Base-by-base conservation (phyloP, 1,284 basidiomycete species). In the Takashimella tepidaria region DNA sequence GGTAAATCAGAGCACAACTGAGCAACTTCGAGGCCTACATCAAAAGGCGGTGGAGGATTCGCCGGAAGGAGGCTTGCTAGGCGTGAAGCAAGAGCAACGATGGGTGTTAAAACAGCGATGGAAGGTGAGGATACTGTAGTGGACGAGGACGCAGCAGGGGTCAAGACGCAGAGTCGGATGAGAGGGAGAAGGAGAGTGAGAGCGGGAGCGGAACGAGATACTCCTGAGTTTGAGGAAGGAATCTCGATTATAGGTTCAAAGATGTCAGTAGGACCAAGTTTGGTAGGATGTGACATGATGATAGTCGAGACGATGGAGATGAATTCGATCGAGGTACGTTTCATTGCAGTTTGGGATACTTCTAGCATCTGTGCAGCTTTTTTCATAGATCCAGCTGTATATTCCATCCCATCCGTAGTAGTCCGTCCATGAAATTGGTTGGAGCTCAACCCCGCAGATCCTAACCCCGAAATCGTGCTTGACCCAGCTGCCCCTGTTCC, bases 41-140 rank as follows among this genome's bases (percentile, higher is more conserved):
- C 70, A 41, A 74, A 63, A 0, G 70, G 64, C 1, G 72, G 70
- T 4, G 67, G 63, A 3, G 72, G 72, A 22, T 69, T 66, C 0
- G 68, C 61, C 12, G 64, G 54, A 21, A 74, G 57, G 3, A 66
- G 40, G 1, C 57, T 48, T 0, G 72, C 51, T 1, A 71, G 23
- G 6, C 62, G 61, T 8, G 54, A 51, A 12, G 61, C 47, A 22
- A 74, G 58, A 1, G 58, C 41, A 13, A 60, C n/a, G 2, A 63
- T 47, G 1, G 55, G 50, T 20, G 31, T 16, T 8, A 37, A 8
- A 16, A 37, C 31, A 8, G 31, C 31, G 31, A 16, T 37, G 31
- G 31, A 8, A 8, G 31, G 16, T 8, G 31, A 37, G n/a, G n/a
- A n/a, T n/a, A n/a, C n/a, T n/a, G n/a, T n/a, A 21, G 50, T 16